Evolutionary conservation across 2,329 filamentous ascomycete species (phyloP), one percentile per base, ranked within the genome.

Genomic region (Teratosphaeria gauchensis): DNA sequence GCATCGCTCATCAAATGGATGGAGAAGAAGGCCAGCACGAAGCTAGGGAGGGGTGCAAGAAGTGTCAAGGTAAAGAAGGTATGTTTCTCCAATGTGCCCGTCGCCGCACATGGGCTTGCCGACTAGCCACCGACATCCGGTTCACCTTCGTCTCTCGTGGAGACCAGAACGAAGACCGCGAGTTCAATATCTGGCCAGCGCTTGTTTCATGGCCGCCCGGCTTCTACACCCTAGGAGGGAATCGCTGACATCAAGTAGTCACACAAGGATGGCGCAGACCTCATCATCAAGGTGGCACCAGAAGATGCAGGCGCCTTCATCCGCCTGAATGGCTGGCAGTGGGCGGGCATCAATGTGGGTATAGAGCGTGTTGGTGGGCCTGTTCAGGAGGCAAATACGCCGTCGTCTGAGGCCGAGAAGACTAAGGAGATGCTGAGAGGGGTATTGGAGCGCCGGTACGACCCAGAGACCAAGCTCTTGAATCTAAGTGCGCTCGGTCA

Each of bases 401-500:
- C 59, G 2, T 62, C 62, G 2, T 62, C 61, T 3, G 58, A 84
- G 2, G 76, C 82, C 55, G 83, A 87, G 64, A 81, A 86, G 86
- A 71, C 77, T 9, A 68, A 70, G 57, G 66, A 82, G 28, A 84
- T 86, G 64, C 81, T 96, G 59, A 84, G 84, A 64, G 75, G 77
- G 16, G 86, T 96, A 62, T 80, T 99, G 14, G 81, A 81, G 57
- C 81, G 83, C 57, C 86, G 94, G 54, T 97, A 96, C 74, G 79
- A 88, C 61, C 74, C 80, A 16, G 78, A 80, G 6, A 78, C 79
- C 56, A 96, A 95, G 73, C 77, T 96, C 0, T 81, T 97, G 46
- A 85, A 95, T 69, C 83, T 99, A 9, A 91, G 90, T n/a, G 79
- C 82, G 1, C 82, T 97, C 9, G 86, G 83, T 33, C 78, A 82